Base-by-base conservation (phyloP, 257 asterid genomes). In the Craterostigma plantagineum region DNA sequence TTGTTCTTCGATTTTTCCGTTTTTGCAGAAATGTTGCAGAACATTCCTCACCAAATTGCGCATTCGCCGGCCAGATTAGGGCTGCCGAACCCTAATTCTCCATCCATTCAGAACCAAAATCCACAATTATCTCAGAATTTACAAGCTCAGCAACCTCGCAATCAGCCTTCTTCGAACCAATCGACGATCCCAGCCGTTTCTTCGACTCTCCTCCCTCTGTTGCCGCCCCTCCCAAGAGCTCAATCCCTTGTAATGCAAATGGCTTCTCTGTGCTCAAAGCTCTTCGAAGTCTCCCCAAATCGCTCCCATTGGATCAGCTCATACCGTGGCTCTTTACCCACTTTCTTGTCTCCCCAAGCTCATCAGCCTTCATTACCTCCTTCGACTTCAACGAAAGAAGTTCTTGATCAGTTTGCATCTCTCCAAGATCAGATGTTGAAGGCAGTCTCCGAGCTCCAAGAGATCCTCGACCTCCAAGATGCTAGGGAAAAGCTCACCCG, bases 51-150 rank as follows among this genome's bases (percentile, higher is more conserved):
- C 63, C 97, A 86, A 54, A 63, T 81, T 46, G 79, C 73, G 56
- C 97, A 78, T 34, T 86, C 97, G 33, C 94, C 93, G 10, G 97
- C 92, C 23, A 64, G 93, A 62, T 70, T 87, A 43, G 97, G 90
- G 57, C 61, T 82, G 56, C 82, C 93, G n/a, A 81, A 59, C 55
- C 93, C 97, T 45, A 79, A 68, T 57, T 87, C 93, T 33, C 97
- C 95, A 0, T 77, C 96, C 51, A 67, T 80, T 30, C 87, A 64
- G 41, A 84, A 63, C 59, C 36, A 85, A 3, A 71, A 66, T 41
- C 81, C 79, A 11, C 59, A 68, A 61, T 55, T 92, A 9, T 55
- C 93, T 23, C 87, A 68, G 57, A 51, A 53, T 54, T 51, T 65
- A 13, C 86, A 69, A 53, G 50, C 91, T 40, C 59, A 66, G 30